phyloP scores from a whole-genome alignment of 768 basidiomycete species.

The Boletales sp. region DNA sequence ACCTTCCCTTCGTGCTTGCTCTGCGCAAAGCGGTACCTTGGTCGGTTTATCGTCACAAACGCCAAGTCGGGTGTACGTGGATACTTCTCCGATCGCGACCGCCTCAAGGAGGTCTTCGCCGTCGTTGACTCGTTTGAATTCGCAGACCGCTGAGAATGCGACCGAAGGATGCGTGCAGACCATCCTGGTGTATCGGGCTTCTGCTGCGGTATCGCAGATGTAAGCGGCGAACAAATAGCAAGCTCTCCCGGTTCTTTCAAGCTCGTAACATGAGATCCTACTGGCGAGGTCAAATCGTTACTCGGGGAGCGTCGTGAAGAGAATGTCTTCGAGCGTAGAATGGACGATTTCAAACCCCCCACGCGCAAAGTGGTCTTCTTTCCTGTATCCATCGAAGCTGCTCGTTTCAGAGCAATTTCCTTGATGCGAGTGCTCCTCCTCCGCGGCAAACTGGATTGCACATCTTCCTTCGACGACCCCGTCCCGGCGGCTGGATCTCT shows the following conservation, averaged over 20 bases:
- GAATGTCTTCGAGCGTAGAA: slow-evolving; percentile 11
- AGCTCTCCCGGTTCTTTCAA: slow-evolving; percentile 9
- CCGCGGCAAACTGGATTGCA: slow-evolving; percentile 3
- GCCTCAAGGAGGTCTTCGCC: slow-evolving; percentile 7
- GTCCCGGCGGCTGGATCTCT: neutral
- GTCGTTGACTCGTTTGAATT: neutral
- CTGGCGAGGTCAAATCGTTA: neutral
- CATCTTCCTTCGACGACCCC: neutral
- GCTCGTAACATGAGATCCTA: neutral
- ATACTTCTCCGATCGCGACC: slow-evolving; percentile 26
- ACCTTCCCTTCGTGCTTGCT: slow-evolving; percentile 5
- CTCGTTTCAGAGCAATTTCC: slow-evolving; percentile 11
- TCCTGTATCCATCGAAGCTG: slow-evolving; percentile 1
- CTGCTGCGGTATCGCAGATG: slow-evolving; percentile 14
- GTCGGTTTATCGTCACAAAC: slow-evolving; percentile 21
- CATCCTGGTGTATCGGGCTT: neutral
- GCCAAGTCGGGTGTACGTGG: slow-evolving; percentile 17
- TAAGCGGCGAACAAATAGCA: slow-evolving; percentile 24
- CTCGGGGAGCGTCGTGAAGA: neutral
- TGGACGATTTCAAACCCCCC: slow-evolving; percentile 4
- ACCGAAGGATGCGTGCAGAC: slow-evolving; percentile 24
- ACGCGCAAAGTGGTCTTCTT: neutral
- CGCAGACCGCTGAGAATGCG: slow-evolving; percentile 20
- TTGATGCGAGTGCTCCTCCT: slow-evolving; percentile 25
- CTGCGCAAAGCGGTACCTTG: slow-evolving; percentile 17